Percentiles rank a stretch among this genome's conserved stretches.
Evolutionary conservation across 2,329 filamentous ascomycete species (phyloP).

Genomic region (Colletotrichum kahawae): DNA sequence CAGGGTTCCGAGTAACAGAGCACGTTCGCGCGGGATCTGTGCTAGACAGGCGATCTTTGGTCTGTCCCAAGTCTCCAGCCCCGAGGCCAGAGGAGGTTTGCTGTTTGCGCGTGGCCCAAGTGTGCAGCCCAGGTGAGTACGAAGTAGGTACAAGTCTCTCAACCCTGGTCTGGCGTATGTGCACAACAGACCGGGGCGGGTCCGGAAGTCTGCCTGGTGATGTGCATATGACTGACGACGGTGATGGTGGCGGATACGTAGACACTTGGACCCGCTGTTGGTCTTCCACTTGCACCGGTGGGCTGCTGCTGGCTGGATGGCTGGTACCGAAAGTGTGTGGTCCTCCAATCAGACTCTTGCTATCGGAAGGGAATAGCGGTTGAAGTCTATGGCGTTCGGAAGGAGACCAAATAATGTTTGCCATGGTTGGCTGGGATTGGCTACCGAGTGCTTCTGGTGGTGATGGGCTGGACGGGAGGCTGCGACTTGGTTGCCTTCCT

Average conservation of each 20-base stretch:
- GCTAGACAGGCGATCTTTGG: background rate
- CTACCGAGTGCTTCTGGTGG: background rate
- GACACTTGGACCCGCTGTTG: background rate
- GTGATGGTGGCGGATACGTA: background rate
- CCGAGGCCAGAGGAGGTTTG: background rate
- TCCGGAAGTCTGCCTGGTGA: background rate
- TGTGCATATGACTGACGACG: background rate
- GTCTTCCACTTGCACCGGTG: background rate
- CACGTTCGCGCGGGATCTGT: slow-evolving; percentile 7
- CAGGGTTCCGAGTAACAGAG: background rate
- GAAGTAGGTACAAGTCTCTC: background rate
- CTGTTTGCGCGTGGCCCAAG: background rate
- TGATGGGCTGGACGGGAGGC: background rate
- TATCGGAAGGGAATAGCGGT: background rate
- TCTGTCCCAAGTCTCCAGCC: background rate
- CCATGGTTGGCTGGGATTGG: background rate
- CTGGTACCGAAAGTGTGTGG: background rate
- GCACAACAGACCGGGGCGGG: background rate
- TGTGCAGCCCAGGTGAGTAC: background rate
- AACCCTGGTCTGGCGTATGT: background rate
- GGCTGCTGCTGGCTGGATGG: background rate
- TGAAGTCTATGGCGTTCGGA: background rate
- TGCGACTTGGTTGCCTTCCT: slow-evolving; percentile 6
- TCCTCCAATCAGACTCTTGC: background rate
- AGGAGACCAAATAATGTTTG: background rate